Conservation (phyloP, 768 basidiomycete genomes). For the Naganishia antarctica region DNA sequence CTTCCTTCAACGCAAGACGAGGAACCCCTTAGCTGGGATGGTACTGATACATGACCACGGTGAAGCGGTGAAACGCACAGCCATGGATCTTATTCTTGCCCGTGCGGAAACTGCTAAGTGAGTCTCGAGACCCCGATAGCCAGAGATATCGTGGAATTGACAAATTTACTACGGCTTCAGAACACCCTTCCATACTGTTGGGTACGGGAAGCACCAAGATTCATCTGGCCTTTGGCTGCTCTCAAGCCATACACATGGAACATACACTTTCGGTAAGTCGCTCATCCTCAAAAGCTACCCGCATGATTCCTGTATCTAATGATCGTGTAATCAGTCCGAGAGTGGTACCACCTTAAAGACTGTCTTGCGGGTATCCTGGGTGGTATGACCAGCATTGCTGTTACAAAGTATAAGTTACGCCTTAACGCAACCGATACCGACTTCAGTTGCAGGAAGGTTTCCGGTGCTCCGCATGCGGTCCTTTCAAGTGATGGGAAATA, state of each 20-base stretch:
- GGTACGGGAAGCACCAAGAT: slow-evolving; percentile 94
- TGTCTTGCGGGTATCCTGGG: slow-evolving; percentile 91
- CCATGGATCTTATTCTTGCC: slow-evolving; percentile 97
- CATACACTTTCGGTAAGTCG: slow-evolving; percentile 55
- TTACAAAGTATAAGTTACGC: slow-evolving; percentile 90
- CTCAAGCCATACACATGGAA: slow-evolving; percentile 95
- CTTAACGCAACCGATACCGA: slow-evolving; percentile 85
- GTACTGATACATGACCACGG: slow-evolving; percentile 86
- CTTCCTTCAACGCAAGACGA: slow-evolving; percentile 85
- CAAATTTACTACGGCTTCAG: no score
- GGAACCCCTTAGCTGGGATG: slow-evolving; percentile 86
- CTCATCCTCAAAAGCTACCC: neutral
- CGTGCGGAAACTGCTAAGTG: slow-evolving; percentile 89
- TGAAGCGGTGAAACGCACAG: slow-evolving; percentile 84
- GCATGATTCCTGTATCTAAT: neutral
- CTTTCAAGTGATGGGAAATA: slow-evolving; percentile 87
- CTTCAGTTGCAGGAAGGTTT: slow-evolving; percentile 91
- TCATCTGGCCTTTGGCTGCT: slow-evolving; percentile 97
- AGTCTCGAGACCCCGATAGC: slow-evolving; percentile 22
- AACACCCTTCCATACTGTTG: slow-evolving; percentile 93
- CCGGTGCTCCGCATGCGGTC: slow-evolving; percentile 80
- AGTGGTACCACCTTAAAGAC: slow-evolving; percentile 83
- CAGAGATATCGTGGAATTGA: no score
- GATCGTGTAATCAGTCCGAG: slow-evolving; percentile 58
- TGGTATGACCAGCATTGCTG: slow-evolving; percentile 91